Evolutionary conservation across 371 early-diverging fungal genomes (phyloP).

Genomic region (Mortierella sp.): DNA sequence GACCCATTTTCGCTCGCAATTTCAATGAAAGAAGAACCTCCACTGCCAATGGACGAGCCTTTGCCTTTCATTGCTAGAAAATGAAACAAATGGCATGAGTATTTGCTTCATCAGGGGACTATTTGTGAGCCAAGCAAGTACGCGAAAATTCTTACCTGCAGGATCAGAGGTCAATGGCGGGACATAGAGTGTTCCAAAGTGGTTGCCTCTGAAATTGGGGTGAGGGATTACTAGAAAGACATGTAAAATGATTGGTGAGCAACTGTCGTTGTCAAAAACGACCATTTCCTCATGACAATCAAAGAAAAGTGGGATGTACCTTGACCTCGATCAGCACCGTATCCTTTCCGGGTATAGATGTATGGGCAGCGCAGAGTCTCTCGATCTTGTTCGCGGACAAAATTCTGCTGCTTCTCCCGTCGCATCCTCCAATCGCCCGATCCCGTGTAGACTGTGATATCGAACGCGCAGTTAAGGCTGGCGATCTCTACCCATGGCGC

Average conservation of each 20-base stretch:
- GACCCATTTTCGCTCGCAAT: slow-evolving; percentile 41
- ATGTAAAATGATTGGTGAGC: neutral
- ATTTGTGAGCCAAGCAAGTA: neutral
- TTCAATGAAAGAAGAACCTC: slow-evolving; percentile 35
- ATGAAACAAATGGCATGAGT: too few species aligned
- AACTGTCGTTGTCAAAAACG: neutral
- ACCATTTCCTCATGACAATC: too few species aligned
- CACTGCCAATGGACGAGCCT: slow-evolving; percentile 10
- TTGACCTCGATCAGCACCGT: slow-evolving; percentile 15
- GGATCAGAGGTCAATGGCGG: slow-evolving; percentile 68
- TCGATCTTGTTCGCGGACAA: slow-evolving; percentile 75
- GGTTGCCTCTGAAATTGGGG: slow-evolving; percentile 60
- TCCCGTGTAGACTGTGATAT: slow-evolving; percentile 72
- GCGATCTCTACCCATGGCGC: slow-evolving; percentile 85
- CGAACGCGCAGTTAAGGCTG: slow-evolving; percentile 68
- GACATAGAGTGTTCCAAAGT: slow-evolving; percentile 73
- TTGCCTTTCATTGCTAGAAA: slow-evolving; percentile 30
- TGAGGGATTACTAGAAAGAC: slow-evolving; percentile 30
- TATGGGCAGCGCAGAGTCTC: slow-evolving; percentile 74
- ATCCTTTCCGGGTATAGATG: slow-evolving; percentile 65
- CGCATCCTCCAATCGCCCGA: slow-evolving; percentile 70
- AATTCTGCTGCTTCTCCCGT: slow-evolving; percentile 71
- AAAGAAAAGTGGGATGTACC: neutral
- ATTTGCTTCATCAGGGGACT: slow-evolving; percentile 13
- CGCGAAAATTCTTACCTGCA: slow-evolving; percentile 30